Conservation (phyloP, 352 stramenopile species). For the Albugo laibachii region DNA sequence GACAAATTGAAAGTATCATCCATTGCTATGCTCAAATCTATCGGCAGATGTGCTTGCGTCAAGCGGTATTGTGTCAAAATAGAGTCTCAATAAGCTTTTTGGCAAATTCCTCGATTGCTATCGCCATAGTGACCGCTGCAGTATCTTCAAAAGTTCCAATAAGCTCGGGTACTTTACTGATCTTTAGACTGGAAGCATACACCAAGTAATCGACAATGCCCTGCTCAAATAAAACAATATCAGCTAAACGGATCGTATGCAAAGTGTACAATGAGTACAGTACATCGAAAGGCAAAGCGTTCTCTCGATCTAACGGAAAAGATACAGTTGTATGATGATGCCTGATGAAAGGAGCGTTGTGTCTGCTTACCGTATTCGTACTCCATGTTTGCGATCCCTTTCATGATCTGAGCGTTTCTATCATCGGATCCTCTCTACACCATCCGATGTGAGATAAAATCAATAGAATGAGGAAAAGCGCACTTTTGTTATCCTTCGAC, state of each 20-base stretch:
- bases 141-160: slow-evolving; percentile 65
- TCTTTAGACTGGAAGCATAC: slow-evolving; percentile 41
- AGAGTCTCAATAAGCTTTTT: no score
- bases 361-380: no score
- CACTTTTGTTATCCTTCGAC: slow-evolving; percentile 9
- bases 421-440: no score
- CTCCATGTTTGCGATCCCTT: no score
- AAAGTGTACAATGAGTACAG: not conserved
- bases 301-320: slow-evolving; percentile 15
- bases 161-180: slow-evolving; percentile 31
- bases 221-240: slow-evolving; percentile 9
- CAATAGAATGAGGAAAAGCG: not conserved
- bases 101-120: no score
- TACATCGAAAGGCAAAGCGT: slow-evolving; percentile 29
- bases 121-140: slow-evolving; percentile 21
- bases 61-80: no score
- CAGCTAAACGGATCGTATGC: not conserved
- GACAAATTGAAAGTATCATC: no score
- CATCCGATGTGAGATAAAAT: no score
- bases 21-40: no score
- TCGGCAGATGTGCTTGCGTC: no score
- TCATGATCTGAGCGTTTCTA: no score
- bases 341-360: no score
- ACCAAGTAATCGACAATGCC: slow-evolving; percentile 56
- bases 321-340: not conserved